These are phyloP conservation scores for Porogramme epimiltina DNA, from an alignment of 1,284 basidiomycete genomes.

Conservation along the genomic window DNA sequence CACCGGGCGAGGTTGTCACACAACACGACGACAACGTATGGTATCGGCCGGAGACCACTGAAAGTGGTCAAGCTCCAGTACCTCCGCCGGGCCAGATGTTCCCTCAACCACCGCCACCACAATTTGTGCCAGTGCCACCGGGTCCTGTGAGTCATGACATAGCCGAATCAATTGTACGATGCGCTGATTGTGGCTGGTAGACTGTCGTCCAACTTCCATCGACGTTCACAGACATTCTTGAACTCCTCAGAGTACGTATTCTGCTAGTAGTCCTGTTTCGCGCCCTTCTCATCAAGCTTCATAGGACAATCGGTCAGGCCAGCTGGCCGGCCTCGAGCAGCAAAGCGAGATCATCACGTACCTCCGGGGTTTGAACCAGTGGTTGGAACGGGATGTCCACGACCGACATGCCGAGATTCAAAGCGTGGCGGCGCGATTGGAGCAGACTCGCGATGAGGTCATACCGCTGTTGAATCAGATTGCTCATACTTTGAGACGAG, in stretches of 20 bases:
- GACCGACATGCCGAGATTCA: constrained; percentile 72
- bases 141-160: constrained; percentile 33
- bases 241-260: constrained; percentile 58
- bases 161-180: background rate
- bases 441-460: constrained; percentile 49
- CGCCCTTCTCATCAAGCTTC: background rate
- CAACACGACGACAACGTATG: background rate
- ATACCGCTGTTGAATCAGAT: constrained; percentile 44
- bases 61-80: constrained; percentile 2
- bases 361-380: constrained; percentile 69
- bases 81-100: constrained; percentile 11
- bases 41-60: constrained; percentile 12
- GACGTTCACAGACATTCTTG: constrained; percentile 52
- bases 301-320: constrained; percentile 73
- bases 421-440: constrained; percentile 63
- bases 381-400: constrained; percentile 72
- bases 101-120: constrained; percentile 15
- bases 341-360: constrained; percentile 78
- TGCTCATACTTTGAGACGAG: constrained; percentile 20
- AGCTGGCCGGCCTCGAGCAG: constrained; percentile 72
- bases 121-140: constrained; percentile 24
- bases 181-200: constrained; percentile 32
- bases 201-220: constrained; percentile 60
- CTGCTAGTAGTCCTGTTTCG: constrained; percentile 4
- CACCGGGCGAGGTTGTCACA: background rate